phyloP scores from a whole-genome alignment of 495 filamentous ascomycete species.

The Copromyces sp. region DNA sequence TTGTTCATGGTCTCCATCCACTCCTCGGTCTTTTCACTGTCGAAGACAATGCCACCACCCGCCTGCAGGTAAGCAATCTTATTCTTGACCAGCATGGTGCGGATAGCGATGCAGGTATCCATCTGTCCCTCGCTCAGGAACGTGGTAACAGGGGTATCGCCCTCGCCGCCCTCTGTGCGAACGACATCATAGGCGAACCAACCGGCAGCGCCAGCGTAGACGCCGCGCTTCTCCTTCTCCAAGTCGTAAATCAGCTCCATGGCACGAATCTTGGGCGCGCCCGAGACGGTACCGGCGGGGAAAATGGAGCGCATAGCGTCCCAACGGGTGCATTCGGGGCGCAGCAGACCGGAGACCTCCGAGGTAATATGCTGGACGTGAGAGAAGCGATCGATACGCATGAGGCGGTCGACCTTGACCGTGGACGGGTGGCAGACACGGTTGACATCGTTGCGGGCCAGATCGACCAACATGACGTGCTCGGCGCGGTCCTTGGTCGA shows the following conservation, averaged over 20 bases:
- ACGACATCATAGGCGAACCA: constrained; percentile 67
- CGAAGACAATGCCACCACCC: constrained; percentile 95
- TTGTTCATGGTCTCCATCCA: constrained; percentile 98
- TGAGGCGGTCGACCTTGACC: constrained; percentile 80
- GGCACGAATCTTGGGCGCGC: constrained; percentile 88
- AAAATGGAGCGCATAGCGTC: constrained; percentile 95
- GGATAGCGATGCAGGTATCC: constrained; percentile 97
- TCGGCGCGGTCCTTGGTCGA: constrained; percentile 92
- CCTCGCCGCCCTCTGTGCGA: constrained; percentile 26
- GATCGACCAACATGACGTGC: constrained; percentile 98
- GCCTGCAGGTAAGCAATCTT: constrained; percentile 88
- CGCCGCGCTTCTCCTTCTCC: constrained; percentile 84
- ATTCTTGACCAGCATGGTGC: constrained; percentile 93
- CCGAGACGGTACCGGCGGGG: constrained; percentile 86
- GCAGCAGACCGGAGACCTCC: constrained; percentile 81
- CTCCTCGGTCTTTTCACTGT: constrained; percentile 88
- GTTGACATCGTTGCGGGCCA: constrained; percentile 94
- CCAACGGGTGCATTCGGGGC: constrained; percentile 77
- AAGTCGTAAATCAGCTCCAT: constrained; percentile 97
- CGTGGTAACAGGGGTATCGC: constrained; percentile 23
- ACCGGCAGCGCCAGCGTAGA: constrained; percentile 95
- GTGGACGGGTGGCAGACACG: constrained; percentile 86
- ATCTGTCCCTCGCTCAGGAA: constrained; percentile 61
- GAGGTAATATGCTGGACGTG: constrained; percentile 96
- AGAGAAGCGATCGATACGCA: constrained; percentile 92